A percentile compares a stretch with the other conserved stretches of the same genome.
These are phyloP conservation scores for Saksenaea vasiformis DNA, from an alignment of 371 early-diverging fungal genomes.

Conservation along the genomic window DNA sequence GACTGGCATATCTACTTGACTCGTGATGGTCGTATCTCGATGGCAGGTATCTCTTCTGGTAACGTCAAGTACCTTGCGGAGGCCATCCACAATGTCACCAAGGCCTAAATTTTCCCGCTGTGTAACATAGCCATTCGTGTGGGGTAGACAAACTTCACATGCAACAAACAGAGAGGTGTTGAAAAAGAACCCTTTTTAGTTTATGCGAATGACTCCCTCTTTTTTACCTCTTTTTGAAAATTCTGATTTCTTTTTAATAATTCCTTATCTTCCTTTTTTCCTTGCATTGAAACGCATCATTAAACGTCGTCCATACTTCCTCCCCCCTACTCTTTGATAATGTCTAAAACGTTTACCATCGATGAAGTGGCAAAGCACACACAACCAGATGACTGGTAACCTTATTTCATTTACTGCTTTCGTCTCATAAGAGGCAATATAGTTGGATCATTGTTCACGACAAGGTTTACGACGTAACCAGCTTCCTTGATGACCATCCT, in stretches of 20 bases:
- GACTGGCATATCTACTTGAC: constrained; percentile 96
- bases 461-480: constrained; percentile 81
- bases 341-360: constrained; percentile 52
- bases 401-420: not conserved
- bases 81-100: constrained; percentile 95
- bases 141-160: constrained; percentile 4
- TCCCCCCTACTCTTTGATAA: constrained; percentile 4
- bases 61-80: constrained; percentile 97
- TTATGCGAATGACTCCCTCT: constrained; percentile 3
- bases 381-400: constrained; percentile 70
- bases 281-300: constrained; percentile 6
- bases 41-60: constrained; percentile 91
- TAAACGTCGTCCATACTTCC: not conserved
- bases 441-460: constrained; percentile 89
- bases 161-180: not conserved
- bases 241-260: not conserved
- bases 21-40: constrained; percentile 95
- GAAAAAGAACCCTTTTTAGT: not conserved
- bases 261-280: not conserved
- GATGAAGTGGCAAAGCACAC: constrained; percentile 80
- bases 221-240: not conserved
- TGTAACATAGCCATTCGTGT: not conserved
- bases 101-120: constrained; percentile 29
- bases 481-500: constrained; percentile 78
- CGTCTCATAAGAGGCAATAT: not conserved